phyloP scores from a whole-genome alignment of 2,329 filamentous ascomycete genomes.

The Diaporthe helianthi region DNA sequence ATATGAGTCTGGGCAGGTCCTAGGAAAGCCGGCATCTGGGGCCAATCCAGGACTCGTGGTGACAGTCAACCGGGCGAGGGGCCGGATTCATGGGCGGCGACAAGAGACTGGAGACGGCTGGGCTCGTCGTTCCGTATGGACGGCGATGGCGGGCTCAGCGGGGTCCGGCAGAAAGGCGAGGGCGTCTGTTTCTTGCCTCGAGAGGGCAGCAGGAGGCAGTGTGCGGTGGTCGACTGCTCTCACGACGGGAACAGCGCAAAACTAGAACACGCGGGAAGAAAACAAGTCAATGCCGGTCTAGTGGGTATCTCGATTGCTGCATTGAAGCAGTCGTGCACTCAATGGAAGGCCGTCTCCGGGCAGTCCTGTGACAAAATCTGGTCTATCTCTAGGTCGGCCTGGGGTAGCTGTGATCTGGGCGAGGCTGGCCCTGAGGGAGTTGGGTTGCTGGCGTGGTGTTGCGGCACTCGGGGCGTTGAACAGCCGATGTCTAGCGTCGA shows the following conservation, averaged over 20 bases:
- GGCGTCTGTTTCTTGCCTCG: not conserved
- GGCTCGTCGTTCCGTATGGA: slow-evolving; percentile 3
- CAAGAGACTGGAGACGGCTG: not conserved
- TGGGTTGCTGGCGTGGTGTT: slow-evolving; percentile 2
- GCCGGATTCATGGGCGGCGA: slow-evolving; percentile 8
- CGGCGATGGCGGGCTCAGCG: not conserved
- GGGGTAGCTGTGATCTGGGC: not conserved
- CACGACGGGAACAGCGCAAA: slow-evolving; percentile 16
- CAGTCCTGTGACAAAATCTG: slow-evolving; percentile 23
- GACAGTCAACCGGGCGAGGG: slow-evolving; percentile 5
- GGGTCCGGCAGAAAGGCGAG: not conserved
- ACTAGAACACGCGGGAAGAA: not conserved
- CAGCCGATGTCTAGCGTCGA: slow-evolving; percentile 21
- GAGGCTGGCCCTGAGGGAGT: slow-evolving; percentile 4
- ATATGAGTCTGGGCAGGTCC: not conserved
- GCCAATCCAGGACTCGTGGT: slow-evolving; percentile 2
- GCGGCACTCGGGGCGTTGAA: slow-evolving; percentile 24
- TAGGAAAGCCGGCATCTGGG: slow-evolving; percentile 20
- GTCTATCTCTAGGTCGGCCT: slow-evolving; percentile 24
- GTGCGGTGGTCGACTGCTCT: slow-evolving; percentile 8
- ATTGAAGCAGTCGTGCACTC: slow-evolving; percentile 10
- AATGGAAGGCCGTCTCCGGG: slow-evolving; percentile 22
- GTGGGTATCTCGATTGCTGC: slow-evolving; percentile 24
- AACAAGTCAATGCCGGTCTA: slow-evolving; percentile 27
- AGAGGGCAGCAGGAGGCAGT: not conserved